A percentile compares a stretch with the other conserved stretches of the same genome.
Conservation (phyloP, 805 yeast genomes). For the Yarrowia yakushimensis region DNA sequence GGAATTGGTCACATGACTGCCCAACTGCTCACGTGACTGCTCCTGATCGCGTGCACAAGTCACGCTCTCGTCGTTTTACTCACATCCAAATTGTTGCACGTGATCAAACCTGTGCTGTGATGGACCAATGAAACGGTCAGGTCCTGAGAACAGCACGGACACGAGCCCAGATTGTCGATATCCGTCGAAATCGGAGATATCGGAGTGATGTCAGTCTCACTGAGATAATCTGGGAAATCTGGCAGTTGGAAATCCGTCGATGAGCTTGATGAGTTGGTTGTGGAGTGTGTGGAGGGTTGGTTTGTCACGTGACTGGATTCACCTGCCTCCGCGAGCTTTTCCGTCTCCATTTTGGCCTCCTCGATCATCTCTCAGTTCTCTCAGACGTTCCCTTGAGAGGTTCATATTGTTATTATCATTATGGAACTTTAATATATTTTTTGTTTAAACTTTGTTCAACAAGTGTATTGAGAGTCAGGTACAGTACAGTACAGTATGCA, state of each 20-base stretch:
- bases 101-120: constrained; percentile 2
- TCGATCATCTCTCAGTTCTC: neutral
- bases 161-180: constrained; percentile 3
- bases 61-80: no score
- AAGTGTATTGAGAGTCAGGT: no score
- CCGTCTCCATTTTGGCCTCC: constrained; percentile 12
- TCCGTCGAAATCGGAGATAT: neutral
- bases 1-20: no score
- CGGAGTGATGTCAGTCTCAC: neutral
- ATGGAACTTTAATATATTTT: neutral
- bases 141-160: neutral
- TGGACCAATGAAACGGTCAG: neutral
- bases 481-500: no score
- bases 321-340: no score
- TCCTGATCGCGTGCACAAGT: neutral
- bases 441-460: no score
- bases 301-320: neutral
- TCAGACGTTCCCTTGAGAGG: no score
- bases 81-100: constrained; percentile 8
- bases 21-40: no score
- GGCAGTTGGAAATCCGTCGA: neutral
- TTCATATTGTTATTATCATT: no score
- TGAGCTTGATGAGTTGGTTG: neutral
- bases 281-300: no score
- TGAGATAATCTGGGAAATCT: neutral